Percentiles rank a stretch among this genome's conserved stretches.
Conservation (phyloP, 164 flowering plant species). For the Magnolia sinica region DNA sequence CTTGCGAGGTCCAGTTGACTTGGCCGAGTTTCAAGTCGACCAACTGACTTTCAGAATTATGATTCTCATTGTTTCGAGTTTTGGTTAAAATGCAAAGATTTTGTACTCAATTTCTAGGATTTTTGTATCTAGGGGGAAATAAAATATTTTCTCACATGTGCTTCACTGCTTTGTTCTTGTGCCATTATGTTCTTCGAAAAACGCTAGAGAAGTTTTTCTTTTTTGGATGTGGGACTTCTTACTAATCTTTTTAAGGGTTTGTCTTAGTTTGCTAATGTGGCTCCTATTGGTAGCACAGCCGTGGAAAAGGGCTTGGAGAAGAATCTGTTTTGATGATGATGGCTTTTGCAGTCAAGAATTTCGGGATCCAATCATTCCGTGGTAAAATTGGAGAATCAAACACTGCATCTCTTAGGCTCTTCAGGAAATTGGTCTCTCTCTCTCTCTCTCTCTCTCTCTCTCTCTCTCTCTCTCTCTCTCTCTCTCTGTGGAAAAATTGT, state of each 20-base stretch:
- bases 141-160: background rate
- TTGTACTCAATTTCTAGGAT: background rate
- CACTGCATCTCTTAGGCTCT: conserved; percentile 58
- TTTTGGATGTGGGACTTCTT: background rate
- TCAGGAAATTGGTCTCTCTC: conserved; percentile 68
- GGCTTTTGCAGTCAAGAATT: conserved; percentile 65
- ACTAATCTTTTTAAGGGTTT: background rate
- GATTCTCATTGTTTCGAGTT: background rate
- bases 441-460: conserved; percentile 15
- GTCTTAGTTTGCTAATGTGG: conserved; percentile 2
- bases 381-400: conserved; percentile 89
- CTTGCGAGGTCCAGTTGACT: no score
- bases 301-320: conserved; percentile 93
- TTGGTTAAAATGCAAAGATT: background rate
- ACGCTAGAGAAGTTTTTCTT: no score
- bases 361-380: conserved; percentile 55
- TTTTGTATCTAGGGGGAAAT: background rate
- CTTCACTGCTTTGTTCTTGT: background rate
- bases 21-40: no score
- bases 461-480: conserved; percentile 1
- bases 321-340: conserved; percentile 90
- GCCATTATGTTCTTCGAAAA: background rate
- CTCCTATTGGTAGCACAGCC: conserved; percentile 46
- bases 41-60: no score
- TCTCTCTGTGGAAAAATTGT: background rate